Evolutionary conservation across 2,329 filamentous ascomycete genomes (phyloP).

Genomic region (Scedosporium dehoogii): DNA sequence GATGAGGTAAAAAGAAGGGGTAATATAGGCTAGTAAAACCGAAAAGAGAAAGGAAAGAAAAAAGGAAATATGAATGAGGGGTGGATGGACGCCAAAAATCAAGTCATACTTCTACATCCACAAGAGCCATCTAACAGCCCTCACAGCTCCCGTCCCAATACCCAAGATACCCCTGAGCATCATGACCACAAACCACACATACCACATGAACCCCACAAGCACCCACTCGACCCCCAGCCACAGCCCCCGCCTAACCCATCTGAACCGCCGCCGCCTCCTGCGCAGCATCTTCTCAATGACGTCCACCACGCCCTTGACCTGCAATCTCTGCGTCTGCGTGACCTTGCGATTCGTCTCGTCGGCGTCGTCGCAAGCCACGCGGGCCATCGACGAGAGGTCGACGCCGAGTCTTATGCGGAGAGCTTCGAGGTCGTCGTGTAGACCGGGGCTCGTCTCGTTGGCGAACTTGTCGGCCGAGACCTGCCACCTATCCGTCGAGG

Average conservation of each 20-base stretch:
- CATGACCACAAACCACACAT: conserved; percentile 83
- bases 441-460: conserved; percentile 42
- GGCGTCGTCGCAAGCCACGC: conserved; percentile 63
- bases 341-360: conserved; percentile 71
- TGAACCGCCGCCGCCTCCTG: conserved; percentile 54
- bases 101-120: conserved; percentile 49
- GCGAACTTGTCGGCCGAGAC: conserved; percentile 49
- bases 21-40: conserved; percentile 3
- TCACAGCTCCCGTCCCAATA: conserved; percentile 47
- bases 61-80: conserved; percentile 4
- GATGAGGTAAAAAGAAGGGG: neutral
- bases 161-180: conserved; percentile 57
- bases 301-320: conserved; percentile 72
- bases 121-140: conserved; percentile 67
- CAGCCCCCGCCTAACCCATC: conserved; percentile 64
- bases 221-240: conserved; percentile 83
- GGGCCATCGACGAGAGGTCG: conserved; percentile 51
- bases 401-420: conserved; percentile 36
- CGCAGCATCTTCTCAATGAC: conserved; percentile 67
- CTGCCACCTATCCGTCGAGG: conserved; percentile 46
- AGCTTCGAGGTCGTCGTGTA: conserved; percentile 36
- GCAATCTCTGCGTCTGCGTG: conserved; percentile 64
- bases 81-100: conserved; percentile 3
- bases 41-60: conserved; percentile 7
- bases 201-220: conserved; percentile 86